These are phyloP conservation scores for Melocanna baccifera DNA, from an alignment of 176 grass and related monocot genomes.

Conservation along the genomic window DNA sequence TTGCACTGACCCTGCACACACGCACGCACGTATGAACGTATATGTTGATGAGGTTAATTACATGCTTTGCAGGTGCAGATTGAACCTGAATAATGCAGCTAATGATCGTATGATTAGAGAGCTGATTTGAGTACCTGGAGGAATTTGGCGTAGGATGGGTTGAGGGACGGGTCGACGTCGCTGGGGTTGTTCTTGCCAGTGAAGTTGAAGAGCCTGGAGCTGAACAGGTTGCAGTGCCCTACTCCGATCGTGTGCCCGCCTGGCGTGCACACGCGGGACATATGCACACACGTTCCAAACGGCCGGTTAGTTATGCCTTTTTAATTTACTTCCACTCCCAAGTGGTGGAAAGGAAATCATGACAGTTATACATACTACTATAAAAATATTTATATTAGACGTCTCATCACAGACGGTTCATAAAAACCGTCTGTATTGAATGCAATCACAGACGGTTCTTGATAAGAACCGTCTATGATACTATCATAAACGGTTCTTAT, in stretches of 20 bases:
- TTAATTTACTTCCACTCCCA: neutral
- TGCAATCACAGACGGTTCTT: too few relatives aligned
- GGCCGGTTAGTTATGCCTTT: neutral
- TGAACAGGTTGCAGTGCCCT: slow-evolving; percentile 57
- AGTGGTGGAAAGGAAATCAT: too few relatives aligned
- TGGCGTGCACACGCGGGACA: neutral
- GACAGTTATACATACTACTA: too few relatives aligned
- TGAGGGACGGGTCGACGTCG: slow-evolving; percentile 48
- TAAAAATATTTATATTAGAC: too few relatives aligned
- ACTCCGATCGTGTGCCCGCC: slow-evolving; percentile 51
- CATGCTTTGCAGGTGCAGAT: neutral
- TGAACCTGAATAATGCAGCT: neutral
- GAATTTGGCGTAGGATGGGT: slow-evolving; percentile 38
- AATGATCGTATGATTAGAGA: too few relatives aligned
- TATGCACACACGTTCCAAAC: neutral
- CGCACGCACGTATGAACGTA: too few relatives aligned
- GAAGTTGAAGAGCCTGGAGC: slow-evolving; percentile 46
- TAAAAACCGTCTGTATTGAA: too few relatives aligned
- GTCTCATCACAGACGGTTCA: too few relatives aligned
- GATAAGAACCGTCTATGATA: too few relatives aligned
- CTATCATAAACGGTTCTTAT: too few relatives aligned
- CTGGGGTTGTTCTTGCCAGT: slow-evolving; percentile 24
- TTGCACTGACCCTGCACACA: neutral
- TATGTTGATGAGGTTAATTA: neutral
- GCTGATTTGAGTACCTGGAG: slow-evolving; percentile 3